Percentiles rank a stretch among this genome's conserved stretches.
phyloP scores from a whole-genome alignment of 495 filamentous ascomycete species.

The Penicilliopsis zonata region DNA sequence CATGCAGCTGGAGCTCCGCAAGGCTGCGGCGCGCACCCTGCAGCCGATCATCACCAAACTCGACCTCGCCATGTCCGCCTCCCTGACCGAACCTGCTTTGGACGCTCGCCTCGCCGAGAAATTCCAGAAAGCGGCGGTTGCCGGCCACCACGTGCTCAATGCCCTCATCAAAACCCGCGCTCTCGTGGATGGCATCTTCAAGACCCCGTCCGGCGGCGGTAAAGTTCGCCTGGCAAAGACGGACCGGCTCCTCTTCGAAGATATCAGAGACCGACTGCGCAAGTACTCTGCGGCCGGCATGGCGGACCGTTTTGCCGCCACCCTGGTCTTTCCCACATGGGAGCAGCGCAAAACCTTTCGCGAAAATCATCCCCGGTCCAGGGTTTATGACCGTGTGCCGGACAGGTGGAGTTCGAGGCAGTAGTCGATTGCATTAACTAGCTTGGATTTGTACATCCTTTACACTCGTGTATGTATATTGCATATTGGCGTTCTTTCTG shows the following conservation, averaged over 20 bases:
- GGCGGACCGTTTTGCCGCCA: constrained; percentile 4
- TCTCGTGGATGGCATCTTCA: constrained; percentile 19
- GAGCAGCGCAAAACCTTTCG: constrained; percentile 11
- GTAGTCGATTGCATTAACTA: too few relatives aligned
- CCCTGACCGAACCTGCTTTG: not conserved
- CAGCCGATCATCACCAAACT: constrained; percentile 19
- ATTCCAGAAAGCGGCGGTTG: constrained; percentile 2
- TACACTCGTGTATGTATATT: too few relatives aligned
- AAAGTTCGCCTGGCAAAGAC: constrained; percentile 14
- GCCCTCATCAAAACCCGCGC: constrained; percentile 14
- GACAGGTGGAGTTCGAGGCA: too few relatives aligned
- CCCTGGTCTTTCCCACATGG: constrained; percentile 10
- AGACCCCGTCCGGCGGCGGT: constrained; percentile 11
- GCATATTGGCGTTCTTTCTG: too few relatives aligned
- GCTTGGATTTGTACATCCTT: too few relatives aligned
- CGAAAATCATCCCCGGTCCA: too few relatives aligned
- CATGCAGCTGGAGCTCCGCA: constrained; percentile 15
- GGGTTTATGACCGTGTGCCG: too few relatives aligned
- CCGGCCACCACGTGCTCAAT: constrained; percentile 9
- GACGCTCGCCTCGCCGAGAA: constrained; percentile 4
- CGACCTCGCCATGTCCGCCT: constrained; percentile 14
- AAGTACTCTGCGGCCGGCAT: constrained; percentile 19
- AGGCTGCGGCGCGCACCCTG: constrained; percentile 10
- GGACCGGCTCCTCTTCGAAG: constrained; percentile 10
- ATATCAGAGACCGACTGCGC: constrained; percentile 15